phyloP scores from a whole-genome alignment of 768 basidiomycete genomes.

The Artomyces pyxidatus region DNA sequence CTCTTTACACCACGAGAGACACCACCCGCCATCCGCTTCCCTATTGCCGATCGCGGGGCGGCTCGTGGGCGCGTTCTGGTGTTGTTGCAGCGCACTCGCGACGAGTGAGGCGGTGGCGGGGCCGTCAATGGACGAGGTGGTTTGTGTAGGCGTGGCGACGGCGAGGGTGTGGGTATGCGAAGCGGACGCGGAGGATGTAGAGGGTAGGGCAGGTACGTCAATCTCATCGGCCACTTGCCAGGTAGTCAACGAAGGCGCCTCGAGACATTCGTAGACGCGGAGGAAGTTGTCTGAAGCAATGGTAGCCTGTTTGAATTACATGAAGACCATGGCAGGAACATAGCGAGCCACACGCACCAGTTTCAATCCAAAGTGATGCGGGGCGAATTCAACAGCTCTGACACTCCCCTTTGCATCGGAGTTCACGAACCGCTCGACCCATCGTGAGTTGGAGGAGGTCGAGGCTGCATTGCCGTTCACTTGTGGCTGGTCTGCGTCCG shows the following conservation, averaged over 20 bases:
- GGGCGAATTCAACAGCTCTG: constrained; percentile 79
- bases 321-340: background rate
- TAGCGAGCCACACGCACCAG: constrained; percentile 42
- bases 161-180: constrained; percentile 46
- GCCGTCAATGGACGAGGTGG: constrained; percentile 39
- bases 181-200: constrained; percentile 31
- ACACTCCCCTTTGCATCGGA: constrained; percentile 84
- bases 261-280: constrained; percentile 85
- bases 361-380: constrained; percentile 82
- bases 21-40: constrained; percentile 91
- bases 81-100: constrained; percentile 56
- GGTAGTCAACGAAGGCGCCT: constrained; percentile 58
- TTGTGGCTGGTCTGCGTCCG: constrained; percentile 21
- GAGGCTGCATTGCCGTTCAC: constrained; percentile 19
- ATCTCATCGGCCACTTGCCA: constrained; percentile 75
- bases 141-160: constrained; percentile 67
- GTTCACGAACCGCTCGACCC: constrained; percentile 69
- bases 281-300: constrained; percentile 84
- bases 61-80: constrained; percentile 21
- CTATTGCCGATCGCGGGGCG: constrained; percentile 48
- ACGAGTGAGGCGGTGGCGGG: constrained; percentile 48
- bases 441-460: constrained; percentile 31
- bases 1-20: constrained; percentile 93
- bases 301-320: constrained; percentile 50
- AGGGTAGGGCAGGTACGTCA: constrained; percentile 55